These are phyloP conservation scores for Schizopora paradoxa DNA, from an alignment of 1,284 basidiomycete genomes.

Conservation along the genomic window DNA sequence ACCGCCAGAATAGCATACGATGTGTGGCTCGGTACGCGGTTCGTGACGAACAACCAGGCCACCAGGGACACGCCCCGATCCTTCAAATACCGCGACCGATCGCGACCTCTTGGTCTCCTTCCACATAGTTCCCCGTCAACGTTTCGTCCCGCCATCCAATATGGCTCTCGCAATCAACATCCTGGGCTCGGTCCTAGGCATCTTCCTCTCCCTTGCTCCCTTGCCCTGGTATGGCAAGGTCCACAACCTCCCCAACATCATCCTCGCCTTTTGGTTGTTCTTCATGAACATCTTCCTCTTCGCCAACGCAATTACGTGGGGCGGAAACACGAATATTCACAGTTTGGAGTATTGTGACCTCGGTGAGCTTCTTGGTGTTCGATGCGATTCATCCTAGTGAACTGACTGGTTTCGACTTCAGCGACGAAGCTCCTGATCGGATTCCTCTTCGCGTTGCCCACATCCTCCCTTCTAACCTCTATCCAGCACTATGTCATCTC, in stretches of 20 bases:
- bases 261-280: constrained; percentile 53
- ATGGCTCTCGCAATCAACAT: too few species aligned
- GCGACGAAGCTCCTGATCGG: constrained; percentile 41
- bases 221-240: constrained; percentile 42
- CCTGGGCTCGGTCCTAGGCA: too few species aligned
- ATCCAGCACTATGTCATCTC: constrained; percentile 23
- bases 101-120: too few species aligned
- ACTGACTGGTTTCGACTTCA: constrained; percentile 21
- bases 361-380: constrained; percentile 33
- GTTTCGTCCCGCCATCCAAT: too few species aligned
- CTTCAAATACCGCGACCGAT: too few species aligned
- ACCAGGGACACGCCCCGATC: too few species aligned
- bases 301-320: constrained; percentile 57
- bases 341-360: constrained; percentile 66
- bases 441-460: constrained; percentile 47
- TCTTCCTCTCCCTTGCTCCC: constrained; percentile 37
- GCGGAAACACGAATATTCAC: constrained; percentile 37
- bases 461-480: constrained; percentile 36
- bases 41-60: too few species aligned
- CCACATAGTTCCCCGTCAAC: too few species aligned
- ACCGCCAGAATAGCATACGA: too few species aligned
- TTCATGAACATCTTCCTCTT: constrained; percentile 45
- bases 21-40: too few species aligned
- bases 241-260: constrained; percentile 49
- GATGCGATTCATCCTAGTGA: too few species aligned